A percentile compares a stretch with the other conserved stretches of the same genome.
These are phyloP conservation scores for Trichosporon inkin DNA, from an alignment of 1,284 basidiomycete species.

Conservation along the genomic window DNA sequence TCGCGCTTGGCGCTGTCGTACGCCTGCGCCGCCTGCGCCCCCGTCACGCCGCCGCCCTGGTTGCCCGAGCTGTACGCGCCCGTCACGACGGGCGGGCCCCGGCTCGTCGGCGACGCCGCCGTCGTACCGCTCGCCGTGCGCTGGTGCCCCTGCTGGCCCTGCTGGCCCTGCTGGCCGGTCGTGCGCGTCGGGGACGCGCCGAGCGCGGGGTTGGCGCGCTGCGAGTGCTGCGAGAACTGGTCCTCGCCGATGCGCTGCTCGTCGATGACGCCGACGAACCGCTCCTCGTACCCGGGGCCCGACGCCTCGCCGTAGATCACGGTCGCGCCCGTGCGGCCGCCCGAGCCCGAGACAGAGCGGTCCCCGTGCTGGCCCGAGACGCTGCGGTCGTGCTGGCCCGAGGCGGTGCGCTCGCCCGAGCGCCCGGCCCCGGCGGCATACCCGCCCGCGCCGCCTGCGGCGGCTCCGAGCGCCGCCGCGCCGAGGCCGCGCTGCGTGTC, in stretches of 20 bases:
- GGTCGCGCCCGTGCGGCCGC: not conserved
- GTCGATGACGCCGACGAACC: conserved; percentile 2
- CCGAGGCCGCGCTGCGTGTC: not conserved
- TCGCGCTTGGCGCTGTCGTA: not conserved
- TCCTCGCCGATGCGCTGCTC: not conserved
- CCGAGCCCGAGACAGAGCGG: not conserved
- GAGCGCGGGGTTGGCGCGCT: conserved; percentile 2
- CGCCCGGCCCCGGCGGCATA: not conserved
- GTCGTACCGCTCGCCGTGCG: not conserved
- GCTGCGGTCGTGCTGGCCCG: no score
- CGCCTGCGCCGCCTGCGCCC: not conserved
- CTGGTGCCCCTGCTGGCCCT: no score
- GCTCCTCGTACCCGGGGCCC: conserved; percentile 2
- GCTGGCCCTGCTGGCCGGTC: no score
- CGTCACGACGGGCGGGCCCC: not conserved
- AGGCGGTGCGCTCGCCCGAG: no score
- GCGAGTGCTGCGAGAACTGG: not conserved
- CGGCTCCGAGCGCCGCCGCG: not conserved
- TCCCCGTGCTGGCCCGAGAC: no score
- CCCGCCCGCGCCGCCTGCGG: not conserved
- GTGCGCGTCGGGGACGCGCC: not conserved
- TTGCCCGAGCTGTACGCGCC: not conserved
- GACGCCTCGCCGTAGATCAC: not conserved
- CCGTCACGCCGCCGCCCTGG: not conserved
- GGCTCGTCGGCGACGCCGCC: not conserved